Conservation (phyloP, 2,329 filamentous ascomycete species). For the Apiospora saccharicola region DNA sequence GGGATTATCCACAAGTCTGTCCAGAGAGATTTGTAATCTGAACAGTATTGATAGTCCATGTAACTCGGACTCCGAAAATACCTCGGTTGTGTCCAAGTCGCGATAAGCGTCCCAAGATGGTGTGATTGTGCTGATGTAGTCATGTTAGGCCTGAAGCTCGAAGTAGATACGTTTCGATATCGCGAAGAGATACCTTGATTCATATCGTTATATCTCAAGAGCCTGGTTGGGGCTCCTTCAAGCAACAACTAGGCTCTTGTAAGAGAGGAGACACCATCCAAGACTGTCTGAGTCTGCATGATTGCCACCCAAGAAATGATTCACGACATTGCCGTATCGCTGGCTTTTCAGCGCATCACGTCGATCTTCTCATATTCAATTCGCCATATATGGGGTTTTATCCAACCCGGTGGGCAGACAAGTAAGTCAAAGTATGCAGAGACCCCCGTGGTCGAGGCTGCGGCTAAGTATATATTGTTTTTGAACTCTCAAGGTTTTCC, state of each 20-base stretch:
- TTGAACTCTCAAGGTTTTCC: not conserved
- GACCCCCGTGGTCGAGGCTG: not conserved
- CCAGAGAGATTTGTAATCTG: not conserved
- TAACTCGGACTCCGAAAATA: not conserved
- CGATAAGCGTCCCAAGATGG: not conserved
- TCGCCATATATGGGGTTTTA: not conserved
- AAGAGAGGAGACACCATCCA: not conserved
- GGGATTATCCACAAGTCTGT: not conserved
- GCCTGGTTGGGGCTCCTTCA: not conserved
- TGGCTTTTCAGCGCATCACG: not conserved
- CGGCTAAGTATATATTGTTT: no score
- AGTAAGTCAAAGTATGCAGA: not conserved
- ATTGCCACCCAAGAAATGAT: not conserved
- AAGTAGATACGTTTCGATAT: not conserved
- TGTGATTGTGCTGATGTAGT: not conserved
- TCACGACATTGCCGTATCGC: not conserved
- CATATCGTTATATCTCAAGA: not conserved
- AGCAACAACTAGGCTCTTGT: not conserved
- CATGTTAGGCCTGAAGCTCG: not conserved
- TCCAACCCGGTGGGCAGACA: not conserved
- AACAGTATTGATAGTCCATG: not conserved
- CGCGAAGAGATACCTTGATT: not conserved
- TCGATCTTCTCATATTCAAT: not conserved
- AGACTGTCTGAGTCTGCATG: not conserved
- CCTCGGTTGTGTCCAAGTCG: not conserved